phyloP scores from a whole-genome alignment of 352 stramenopile genomes.

The Globisporangium parvum region DNA sequence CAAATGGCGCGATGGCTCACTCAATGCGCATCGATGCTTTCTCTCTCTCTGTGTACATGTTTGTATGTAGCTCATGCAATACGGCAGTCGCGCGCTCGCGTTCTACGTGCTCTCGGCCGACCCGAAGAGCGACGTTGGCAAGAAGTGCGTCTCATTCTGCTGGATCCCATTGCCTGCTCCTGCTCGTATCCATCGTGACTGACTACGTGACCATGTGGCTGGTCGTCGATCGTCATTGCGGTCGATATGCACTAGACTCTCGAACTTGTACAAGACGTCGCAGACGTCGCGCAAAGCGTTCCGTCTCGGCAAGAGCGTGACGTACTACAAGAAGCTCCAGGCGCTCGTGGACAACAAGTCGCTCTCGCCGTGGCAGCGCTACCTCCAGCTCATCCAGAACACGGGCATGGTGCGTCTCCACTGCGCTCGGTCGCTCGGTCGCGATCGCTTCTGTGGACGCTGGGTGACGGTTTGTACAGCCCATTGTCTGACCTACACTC shows the following conservation, averaged over 20 bases:
- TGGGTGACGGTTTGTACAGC: background rate
- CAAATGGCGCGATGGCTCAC: background rate
- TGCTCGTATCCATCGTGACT: background rate
- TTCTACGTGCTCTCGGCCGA: slow-evolving; percentile 76
- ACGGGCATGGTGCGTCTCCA: slow-evolving; percentile 43
- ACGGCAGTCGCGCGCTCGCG: slow-evolving; percentile 70
- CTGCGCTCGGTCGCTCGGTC: too few relatives aligned
- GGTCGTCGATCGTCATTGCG: background rate
- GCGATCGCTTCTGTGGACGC: background rate
- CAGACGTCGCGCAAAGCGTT: slow-evolving; percentile 83
- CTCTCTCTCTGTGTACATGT: background rate
- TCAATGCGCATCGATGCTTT: background rate
- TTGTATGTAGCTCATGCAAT: slow-evolving; percentile 70
- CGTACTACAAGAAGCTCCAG: slow-evolving; percentile 77
- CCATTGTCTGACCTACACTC: background rate
- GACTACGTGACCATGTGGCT: background rate
- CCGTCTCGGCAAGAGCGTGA: slow-evolving; percentile 77
- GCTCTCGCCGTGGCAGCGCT: slow-evolving; percentile 15
- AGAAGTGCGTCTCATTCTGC: slow-evolving; percentile 28
- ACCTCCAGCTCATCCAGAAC: slow-evolving; percentile 77
- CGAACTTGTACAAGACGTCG: slow-evolving; percentile 74
- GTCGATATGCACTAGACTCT: slow-evolving; percentile 19
- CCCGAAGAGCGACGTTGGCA: slow-evolving; percentile 74
- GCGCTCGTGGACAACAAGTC: slow-evolving; percentile 48
- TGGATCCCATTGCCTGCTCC: background rate